A percentile compares a stretch with the other conserved stretches of the same genome.
Conservation (phyloP, 352 stramenopile genomes). For the Phytopythium helicoides region DNA sequence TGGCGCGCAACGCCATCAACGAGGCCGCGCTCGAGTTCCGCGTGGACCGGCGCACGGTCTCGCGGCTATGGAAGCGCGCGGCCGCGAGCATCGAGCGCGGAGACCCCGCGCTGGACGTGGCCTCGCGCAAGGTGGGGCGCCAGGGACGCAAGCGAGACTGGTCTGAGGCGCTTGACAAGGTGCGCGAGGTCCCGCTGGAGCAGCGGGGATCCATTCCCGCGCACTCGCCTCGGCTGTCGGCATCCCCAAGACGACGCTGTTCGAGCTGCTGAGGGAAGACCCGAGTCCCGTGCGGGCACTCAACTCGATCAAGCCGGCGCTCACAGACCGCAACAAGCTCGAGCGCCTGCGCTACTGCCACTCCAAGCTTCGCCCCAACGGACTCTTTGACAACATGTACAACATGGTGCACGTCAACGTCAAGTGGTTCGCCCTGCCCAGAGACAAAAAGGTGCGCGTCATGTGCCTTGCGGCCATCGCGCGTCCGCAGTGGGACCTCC, state of each 20-base stretch:
- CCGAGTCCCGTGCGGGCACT: slow-evolving; percentile 19
- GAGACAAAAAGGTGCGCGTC: slow-evolving; percentile 33
- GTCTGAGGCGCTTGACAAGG: slow-evolving; percentile 36
- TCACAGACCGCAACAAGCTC: slow-evolving; percentile 42
- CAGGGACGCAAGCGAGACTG: slow-evolving; percentile 43
- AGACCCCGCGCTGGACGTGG: slow-evolving; percentile 34
- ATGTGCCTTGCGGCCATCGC: slow-evolving; percentile 48
- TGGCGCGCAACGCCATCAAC: slow-evolving; percentile 38
- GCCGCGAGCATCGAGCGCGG: slow-evolving; percentile 35
- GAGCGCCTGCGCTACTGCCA: slow-evolving; percentile 33
- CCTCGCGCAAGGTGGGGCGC: slow-evolving; percentile 38
- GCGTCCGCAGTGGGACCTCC: slow-evolving; percentile 33
- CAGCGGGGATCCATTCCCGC: slow-evolving; percentile 36
- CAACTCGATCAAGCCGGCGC: slow-evolving; percentile 37
- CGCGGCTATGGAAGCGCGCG: slow-evolving; percentile 39
- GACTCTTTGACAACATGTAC: slow-evolving; percentile 40
- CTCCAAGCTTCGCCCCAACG: slow-evolving; percentile 29
- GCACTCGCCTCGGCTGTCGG: slow-evolving; percentile 34
- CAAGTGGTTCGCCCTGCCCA: slow-evolving; percentile 40
- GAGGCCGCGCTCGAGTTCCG: slow-evolving; percentile 31
- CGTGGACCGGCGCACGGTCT: slow-evolving; percentile 41
- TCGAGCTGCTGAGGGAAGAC: slow-evolving; percentile 37
- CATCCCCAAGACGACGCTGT: slow-evolving; percentile 46
- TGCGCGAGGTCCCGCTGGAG: slow-evolving; percentile 36
- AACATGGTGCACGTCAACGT: slow-evolving; percentile 45